Evolutionary conservation across 768 basidiomycete species (phyloP).

Genomic region (Pulveroboletus sp.): DNA sequence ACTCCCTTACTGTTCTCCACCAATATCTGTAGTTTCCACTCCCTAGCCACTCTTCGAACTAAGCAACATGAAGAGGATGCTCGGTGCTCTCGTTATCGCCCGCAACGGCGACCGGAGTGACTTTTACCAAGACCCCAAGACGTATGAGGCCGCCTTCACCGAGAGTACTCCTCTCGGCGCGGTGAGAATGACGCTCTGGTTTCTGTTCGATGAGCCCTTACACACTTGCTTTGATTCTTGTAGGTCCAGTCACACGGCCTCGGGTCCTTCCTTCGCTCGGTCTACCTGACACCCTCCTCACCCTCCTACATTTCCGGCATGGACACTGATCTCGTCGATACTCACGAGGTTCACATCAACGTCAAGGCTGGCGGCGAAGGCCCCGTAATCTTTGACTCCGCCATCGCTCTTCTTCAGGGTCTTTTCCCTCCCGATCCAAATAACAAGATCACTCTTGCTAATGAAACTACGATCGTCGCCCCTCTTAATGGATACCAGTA

Average conservation of each 20-base stretch:
- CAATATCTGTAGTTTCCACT: constrained; percentile 16
- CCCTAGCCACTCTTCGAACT: constrained; percentile 13
- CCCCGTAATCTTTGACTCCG: constrained; percentile 81
- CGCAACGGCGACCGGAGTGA: constrained; percentile 73
- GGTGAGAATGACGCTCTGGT: constrained; percentile 34
- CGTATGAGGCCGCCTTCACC: constrained; percentile 56
- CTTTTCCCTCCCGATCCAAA: constrained; percentile 75
- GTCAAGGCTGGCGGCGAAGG: constrained; percentile 85
- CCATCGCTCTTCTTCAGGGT: constrained; percentile 80
- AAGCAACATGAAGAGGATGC: constrained; percentile 44
- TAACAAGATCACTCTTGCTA: constrained; percentile 73
- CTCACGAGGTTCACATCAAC: constrained; percentile 65
- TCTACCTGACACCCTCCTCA: constrained; percentile 63
- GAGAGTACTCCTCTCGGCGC: constrained; percentile 75
- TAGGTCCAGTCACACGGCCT: constrained; percentile 67
- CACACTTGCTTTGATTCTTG: neutral
- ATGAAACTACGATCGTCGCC: constrained; percentile 64
- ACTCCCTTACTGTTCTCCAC: constrained; percentile 9
- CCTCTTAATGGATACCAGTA: constrained; percentile 86
- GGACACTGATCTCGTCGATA: constrained; percentile 64
- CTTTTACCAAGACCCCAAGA: constrained; percentile 67
- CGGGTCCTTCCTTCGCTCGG: constrained; percentile 55
- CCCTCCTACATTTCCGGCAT: constrained; percentile 66
- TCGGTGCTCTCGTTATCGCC: constrained; percentile 72
- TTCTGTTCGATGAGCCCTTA: neutral